A percentile compares a stretch with the other conserved stretches of the same genome.
phyloP scores from a whole-genome alignment of 2,329 filamentous ascomycete genomes.

The Hypoxylon sp. region DNA sequence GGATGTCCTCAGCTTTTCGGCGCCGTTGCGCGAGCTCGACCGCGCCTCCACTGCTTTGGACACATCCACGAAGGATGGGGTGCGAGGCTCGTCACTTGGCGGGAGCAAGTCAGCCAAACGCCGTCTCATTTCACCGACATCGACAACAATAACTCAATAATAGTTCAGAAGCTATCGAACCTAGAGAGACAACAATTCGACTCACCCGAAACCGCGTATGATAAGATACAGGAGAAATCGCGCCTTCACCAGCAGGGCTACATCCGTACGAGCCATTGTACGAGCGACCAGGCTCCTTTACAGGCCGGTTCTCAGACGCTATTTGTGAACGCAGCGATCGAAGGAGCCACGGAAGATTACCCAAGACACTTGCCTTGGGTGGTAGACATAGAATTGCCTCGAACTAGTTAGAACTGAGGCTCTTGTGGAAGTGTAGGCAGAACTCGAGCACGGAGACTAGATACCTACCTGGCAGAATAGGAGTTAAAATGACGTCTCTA shows the following conservation, averaged over 20 bases:
- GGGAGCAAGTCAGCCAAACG: constrained; percentile 42
- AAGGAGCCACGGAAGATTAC: constrained; percentile 55
- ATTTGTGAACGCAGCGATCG: constrained; percentile 71
- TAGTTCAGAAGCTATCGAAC: constrained; percentile 53
- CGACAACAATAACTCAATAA: constrained; percentile 56
- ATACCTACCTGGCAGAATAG: not conserved
- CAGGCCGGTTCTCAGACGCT: constrained; percentile 62
- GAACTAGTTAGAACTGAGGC: not conserved
- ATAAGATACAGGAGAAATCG: constrained; percentile 37
- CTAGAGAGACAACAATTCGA: constrained; percentile 45
- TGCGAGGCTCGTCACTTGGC: constrained; percentile 66
- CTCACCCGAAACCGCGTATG: constrained; percentile 19
- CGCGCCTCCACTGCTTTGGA: constrained; percentile 67
- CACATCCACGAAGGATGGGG: constrained; percentile 74
- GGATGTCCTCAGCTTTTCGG: constrained; percentile 61
- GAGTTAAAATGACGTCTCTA: constrained; percentile 9
- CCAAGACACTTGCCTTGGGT: constrained; percentile 65
- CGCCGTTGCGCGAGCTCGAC: constrained; percentile 59
- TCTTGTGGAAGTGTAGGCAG: not conserved
- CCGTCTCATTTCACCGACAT: constrained; percentile 59
- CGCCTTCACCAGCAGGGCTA: constrained; percentile 49
- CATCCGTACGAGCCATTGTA: constrained; percentile 57
- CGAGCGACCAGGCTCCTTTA: constrained; percentile 47
- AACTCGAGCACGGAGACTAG: not conserved
- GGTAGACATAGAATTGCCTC: constrained; percentile 61